Conservation (phyloP, 768 basidiomycete species). For the Suillus subalutaceus region DNA sequence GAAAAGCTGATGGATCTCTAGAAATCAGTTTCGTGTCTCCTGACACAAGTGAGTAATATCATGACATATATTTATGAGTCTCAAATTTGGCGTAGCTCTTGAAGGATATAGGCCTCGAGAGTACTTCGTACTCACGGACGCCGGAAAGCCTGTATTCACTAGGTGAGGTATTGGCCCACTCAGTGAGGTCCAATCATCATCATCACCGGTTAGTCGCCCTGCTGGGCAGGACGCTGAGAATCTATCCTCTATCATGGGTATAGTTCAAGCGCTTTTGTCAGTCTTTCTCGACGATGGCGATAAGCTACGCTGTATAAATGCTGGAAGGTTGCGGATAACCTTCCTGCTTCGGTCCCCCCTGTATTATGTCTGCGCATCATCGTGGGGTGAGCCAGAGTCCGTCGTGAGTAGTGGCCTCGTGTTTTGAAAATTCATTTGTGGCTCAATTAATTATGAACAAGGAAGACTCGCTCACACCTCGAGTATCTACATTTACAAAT, state of each 20-base stretch:
- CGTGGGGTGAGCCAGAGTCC: constrained; percentile 96
- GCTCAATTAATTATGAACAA: constrained; percentile 41
- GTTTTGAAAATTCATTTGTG: background rate
- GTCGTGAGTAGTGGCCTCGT: constrained; percentile 63
- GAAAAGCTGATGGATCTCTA: constrained; percentile 20
- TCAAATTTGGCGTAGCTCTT: constrained; percentile 1
- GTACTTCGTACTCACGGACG: constrained; percentile 93
- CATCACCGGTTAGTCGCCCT: constrained; percentile 43
- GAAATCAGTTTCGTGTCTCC: constrained; percentile 45
- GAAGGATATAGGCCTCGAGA: constrained; percentile 53
- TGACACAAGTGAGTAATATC: constrained; percentile 37
- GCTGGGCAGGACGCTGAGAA: constrained; percentile 61
- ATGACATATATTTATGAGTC: background rate
- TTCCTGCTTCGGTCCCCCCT: constrained; percentile 87
- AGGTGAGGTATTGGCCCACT: constrained; percentile 51
- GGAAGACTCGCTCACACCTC: constrained; percentile 89
- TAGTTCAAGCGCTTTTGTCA: constrained; percentile 95
- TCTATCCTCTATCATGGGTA: constrained; percentile 80
- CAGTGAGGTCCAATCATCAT: constrained; percentile 6
- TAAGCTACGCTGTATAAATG: constrained; percentile 81
- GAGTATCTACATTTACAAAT: constrained; percentile 96
- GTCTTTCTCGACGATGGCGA: constrained; percentile 94
- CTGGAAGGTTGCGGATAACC: constrained; percentile 80
- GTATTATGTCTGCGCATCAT: constrained; percentile 89
- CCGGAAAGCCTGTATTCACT: constrained; percentile 96